Conservation (phyloP, 2,329 filamentous ascomycete species). For the Arthroderma sp. region DNA sequence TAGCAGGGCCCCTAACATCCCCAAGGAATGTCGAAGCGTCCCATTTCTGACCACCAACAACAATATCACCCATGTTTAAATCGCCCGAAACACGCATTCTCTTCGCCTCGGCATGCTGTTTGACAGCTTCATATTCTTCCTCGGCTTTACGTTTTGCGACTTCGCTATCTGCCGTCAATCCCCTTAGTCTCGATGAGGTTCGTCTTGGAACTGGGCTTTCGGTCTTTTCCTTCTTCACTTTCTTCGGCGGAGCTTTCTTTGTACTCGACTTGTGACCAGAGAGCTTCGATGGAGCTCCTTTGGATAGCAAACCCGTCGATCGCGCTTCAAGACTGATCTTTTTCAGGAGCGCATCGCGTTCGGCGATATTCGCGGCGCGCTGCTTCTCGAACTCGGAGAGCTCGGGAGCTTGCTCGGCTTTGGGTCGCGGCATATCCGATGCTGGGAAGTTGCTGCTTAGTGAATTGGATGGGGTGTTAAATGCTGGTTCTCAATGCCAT, state of each 20-base stretch:
- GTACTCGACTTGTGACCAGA: slow-evolving; percentile 38
- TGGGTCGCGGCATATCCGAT: not conserved
- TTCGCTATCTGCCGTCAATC: slow-evolving; percentile 53
- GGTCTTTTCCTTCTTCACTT: slow-evolving; percentile 51
- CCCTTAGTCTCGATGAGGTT: slow-evolving; percentile 48
- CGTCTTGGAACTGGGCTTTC: slow-evolving; percentile 43
- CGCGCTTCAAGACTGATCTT: slow-evolving; percentile 57
- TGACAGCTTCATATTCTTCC: slow-evolving; percentile 45
- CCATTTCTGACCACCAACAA: slow-evolving; percentile 69
- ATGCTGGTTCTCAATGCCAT: no score
- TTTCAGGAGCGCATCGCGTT: slow-evolving; percentile 69
- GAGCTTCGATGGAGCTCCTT: slow-evolving; percentile 35
- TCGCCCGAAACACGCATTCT: slow-evolving; percentile 52
- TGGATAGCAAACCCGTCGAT: slow-evolving; percentile 53
- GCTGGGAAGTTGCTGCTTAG: no score
- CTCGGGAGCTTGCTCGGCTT: slow-evolving; percentile 19
- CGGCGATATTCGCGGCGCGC: slow-evolving; percentile 72
- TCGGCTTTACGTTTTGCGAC: slow-evolving; percentile 56
- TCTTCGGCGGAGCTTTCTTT: slow-evolving; percentile 33
- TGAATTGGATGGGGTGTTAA: no score
- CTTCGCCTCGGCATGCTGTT: slow-evolving; percentile 48
- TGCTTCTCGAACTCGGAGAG: slow-evolving; percentile 80
- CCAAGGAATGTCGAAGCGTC: slow-evolving; percentile 52
- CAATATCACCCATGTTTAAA: slow-evolving; percentile 61
- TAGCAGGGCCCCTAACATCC: slow-evolving; percentile 50